Base-by-base conservation (phyloP, 1,284 basidiomycete genomes). In the Apiotrichum akiyoshidainum region DNA sequence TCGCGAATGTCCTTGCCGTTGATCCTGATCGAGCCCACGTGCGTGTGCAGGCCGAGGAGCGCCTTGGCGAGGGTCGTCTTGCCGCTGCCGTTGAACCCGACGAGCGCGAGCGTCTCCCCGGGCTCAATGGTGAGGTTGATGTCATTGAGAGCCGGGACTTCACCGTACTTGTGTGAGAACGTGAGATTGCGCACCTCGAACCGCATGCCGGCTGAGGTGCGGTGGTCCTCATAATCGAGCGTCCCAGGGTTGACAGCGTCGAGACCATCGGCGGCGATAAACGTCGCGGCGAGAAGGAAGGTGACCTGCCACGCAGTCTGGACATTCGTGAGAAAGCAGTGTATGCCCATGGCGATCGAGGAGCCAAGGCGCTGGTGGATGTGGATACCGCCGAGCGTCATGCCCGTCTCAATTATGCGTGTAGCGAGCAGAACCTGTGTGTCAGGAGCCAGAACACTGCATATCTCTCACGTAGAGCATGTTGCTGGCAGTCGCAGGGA, bases 61-160 rank as follows among this genome's bases (percentile, higher is more conserved):
- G 89, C 81, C 67, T 88, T 88, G 8, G 87, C 86, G 44, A 91
- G 83, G 1, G 89, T 92, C 6, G 89, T 88, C 80, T 91, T 91
- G 55, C 76, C 76, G n/a, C 71, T 66, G 5, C 74, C 75, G 63
- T 77, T 77, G 56, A 68, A 68, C 14, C 89, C 89, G 31, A 92
- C 90, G 59, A 92, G 85, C 11, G 90, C 90, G 50, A 92, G 82
- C 26, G 82, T 86, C 77, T 90, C 87, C 14, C 89, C 89, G 13
- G 88, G 79, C 58, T 83, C 78, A 46, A 92, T 79, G 26, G 80
- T 81, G 65, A 92, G 84, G 68, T 80, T 87, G 66, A 92, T 81
- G 69, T 87, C 80, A 64, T 78, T 80, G 51, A 92, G 74, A 35
- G 86, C 85, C 34, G 87, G 84, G 55, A 85, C 83, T 49, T 75